A percentile compares a stretch with the other conserved stretches of the same genome.
Conservation (phyloP, 306 rosid species). For the Fagus crenata region DNA sequence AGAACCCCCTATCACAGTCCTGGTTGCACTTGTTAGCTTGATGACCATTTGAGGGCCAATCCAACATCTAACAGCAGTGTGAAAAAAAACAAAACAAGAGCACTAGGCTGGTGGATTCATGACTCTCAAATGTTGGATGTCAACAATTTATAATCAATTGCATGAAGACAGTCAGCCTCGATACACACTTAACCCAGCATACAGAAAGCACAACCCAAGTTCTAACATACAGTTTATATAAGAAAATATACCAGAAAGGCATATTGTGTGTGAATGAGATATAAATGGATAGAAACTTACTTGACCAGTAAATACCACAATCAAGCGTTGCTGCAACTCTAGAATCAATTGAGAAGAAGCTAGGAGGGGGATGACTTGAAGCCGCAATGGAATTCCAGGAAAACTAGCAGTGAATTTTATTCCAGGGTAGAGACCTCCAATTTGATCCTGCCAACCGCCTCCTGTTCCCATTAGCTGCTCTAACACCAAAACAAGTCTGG, state of each 20-base stretch:
- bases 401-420: conserved; percentile 88
- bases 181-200: not conserved
- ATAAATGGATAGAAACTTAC: conserved; percentile 41
- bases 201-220: not conserved
- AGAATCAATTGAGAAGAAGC: conserved; percentile 65
- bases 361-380: conserved; percentile 76
- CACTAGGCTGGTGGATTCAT: not conserved
- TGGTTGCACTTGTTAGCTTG: too few species aligned
- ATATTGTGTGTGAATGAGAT: not conserved
- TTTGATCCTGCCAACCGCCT: conserved; percentile 99
- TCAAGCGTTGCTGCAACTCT: conserved; percentile 74
- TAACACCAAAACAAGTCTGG: conserved; percentile 82
- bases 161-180: not conserved
- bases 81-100: not conserved
- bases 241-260: not conserved
- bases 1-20: too few species aligned
- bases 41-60: not conserved
- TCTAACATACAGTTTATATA: not conserved
- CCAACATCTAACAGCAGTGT: not conserved
- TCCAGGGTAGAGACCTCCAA: conserved; percentile 92
- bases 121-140: not conserved
- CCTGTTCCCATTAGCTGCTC: conserved; percentile 99
- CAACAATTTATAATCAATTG: not conserved
- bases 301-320: conserved; percentile 92
- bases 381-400: conserved; percentile 91